Base-by-base conservation (phyloP, 345 rosid genomes). In the Balakata baccata region DNA sequence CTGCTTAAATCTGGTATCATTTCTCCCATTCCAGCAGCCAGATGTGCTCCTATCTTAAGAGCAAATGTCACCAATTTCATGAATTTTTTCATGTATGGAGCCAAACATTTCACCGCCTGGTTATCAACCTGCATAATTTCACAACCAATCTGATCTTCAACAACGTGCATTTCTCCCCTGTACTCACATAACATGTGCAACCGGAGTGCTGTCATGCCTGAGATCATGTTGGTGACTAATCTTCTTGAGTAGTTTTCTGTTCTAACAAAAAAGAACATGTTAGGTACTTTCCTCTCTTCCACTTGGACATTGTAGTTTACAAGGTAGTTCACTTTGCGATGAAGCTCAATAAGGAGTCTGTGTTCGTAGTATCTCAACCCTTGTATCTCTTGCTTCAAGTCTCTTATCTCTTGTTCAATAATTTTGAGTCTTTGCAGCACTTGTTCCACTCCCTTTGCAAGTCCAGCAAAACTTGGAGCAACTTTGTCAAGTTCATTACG, bases 1-100 rank as follows among this genome's bases (percentile, higher is more conserved):
- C 89, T 84, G 86, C 98, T 86, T 77, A 92, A 87, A 80, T 94
- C 97, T 22, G 98, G 97, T 86, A 94, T 94, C 90, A 94, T 72
- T 74, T 86, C 86, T 78, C 98, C 97, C 98, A 92, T 88, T 64
- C 97, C 97, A 46, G 85, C 87, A 38, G 93, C 98, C 73, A 94
- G 85, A 83, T 95, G 94, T 11, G 97, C 97, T 69, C 98, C 99
- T 49, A 92, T 95, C 85, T 90, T 88, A 45, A 92, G 87, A 8
- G 96, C 97, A 79, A 92, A 89, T 18, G 99, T 95, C 39, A 92
- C 41, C 74, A 95, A 77, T 75, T 78, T 92, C 99, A 92, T 89
- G 92, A 95, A 95, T 79, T 80, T 86, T 58, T 87, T 82, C 97
- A 89, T 88, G 82, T 89, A 87, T 46, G 98, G 98, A 81, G 97